Base-by-base conservation (phyloP, 2,329 filamentous ascomycete species). In the Colletotrichum ledebouriae region DNA sequence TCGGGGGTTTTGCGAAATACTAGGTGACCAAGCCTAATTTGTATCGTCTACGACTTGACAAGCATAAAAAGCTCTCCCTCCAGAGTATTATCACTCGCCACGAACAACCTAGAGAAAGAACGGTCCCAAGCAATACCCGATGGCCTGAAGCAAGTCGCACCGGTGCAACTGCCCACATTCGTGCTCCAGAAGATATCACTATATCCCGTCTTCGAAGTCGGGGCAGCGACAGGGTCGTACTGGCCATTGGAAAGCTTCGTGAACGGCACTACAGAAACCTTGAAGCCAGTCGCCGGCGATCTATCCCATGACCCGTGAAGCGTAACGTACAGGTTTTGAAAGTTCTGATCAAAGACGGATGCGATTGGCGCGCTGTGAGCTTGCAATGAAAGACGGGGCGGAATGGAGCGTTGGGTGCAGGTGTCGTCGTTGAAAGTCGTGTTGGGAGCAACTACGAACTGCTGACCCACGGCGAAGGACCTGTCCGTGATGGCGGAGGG, bases 281-380 rank as follows among this genome's bases (percentile, higher is more conserved):
- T 79, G 73, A 80, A 81, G 1, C 80, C 80, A 15, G 75, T 75
- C 2, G 80, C 77, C 3, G 73, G 73, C 17, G 75, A 73, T 22
- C 79, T 75, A 73, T 81, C 78, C 86, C 88, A 90, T 65, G 83
- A 86, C 3, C 88, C 88, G 75, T 89, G 88, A 73, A 90, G 87
- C 0, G 86, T 83, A 33, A 90, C 80, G 82, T 86, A 90, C 37
- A 86, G 84, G 34, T 82, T 84, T 41, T 82, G 83, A 42, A 81
- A 81, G 33, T 71, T 66, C 34, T 78, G 74, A 73, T 89, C 86
- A 78, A 90, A 90, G 64, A 86, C 83, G 74, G 88, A 85, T 71
- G 89, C 87, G 39, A 90, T 79, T 4, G 88, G 88, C 3, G 88
- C 88, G 78, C 83, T 87, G 72, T 90, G 88, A 1, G 87, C 85